Percentiles rank a stretch among this genome's conserved stretches.
Evolutionary conservation across 805 yeast species (phyloP).

Genomic region (Wickerhamiella musiphila): DNA sequence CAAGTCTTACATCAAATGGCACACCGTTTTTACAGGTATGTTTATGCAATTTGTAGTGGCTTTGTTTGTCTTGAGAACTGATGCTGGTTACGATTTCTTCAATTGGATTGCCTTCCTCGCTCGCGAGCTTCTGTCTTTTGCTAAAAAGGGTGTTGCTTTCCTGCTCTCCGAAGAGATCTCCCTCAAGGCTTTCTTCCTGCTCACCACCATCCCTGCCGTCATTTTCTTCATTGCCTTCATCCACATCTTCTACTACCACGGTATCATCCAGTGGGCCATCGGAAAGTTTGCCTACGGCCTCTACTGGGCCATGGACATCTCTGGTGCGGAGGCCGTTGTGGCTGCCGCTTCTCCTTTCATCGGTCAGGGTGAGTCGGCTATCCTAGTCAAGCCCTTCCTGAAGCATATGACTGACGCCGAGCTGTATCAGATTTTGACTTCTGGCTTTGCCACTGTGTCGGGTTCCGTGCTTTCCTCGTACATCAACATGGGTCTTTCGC

Average conservation of each 20-base stretch:
- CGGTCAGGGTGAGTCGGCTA: conserved; percentile 50
- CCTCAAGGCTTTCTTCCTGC: conserved; percentile 30
- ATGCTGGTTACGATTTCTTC: conserved; percentile 43
- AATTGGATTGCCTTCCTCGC: conserved; percentile 42
- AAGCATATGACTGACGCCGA: conserved; percentile 45
- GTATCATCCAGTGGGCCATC: conserved; percentile 42
- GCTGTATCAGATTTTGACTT: conserved; percentile 42
- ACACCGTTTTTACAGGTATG: conserved; percentile 41
- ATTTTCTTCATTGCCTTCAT: conserved; percentile 46
- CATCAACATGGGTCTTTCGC: conserved; percentile 42
- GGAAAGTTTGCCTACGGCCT: conserved; percentile 39
- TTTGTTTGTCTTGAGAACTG: conserved; percentile 41
- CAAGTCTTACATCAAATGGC: conserved; percentile 33
- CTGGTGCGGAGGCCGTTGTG: conserved; percentile 49
- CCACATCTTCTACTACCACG: conserved; percentile 42
- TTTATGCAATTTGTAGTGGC: conserved; percentile 44
- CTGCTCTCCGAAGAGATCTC: conserved; percentile 28
- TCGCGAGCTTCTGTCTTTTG: conserved; percentile 37
- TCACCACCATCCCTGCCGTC: conserved; percentile 44
- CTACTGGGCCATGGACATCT: conserved; percentile 40
- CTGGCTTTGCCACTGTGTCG: conserved; percentile 48
- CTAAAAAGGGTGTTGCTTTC: conserved; percentile 45
- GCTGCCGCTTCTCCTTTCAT: conserved; percentile 53
- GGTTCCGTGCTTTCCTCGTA: conserved; percentile 48
- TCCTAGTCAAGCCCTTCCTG: conserved; percentile 39